phyloP scores from a whole-genome alignment of 2,329 filamentous ascomycete genomes.

The Sarocladiaceae sp. region DNA sequence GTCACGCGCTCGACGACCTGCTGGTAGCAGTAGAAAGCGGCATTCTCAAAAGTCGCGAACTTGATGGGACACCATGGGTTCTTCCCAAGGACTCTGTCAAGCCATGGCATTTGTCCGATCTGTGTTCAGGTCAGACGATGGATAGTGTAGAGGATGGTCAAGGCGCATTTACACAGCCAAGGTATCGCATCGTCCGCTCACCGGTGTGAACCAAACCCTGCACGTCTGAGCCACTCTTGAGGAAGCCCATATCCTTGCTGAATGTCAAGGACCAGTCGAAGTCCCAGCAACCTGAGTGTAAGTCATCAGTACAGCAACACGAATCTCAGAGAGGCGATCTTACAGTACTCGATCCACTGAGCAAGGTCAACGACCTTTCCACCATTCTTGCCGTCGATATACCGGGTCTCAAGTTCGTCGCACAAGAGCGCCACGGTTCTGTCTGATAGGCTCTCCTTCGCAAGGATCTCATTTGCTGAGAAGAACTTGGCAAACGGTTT shows the following conservation, averaged over 20 bases:
- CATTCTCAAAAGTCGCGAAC: conserved; percentile 11
- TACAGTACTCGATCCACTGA: conserved; percentile 10
- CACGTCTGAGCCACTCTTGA: conserved; percentile 10
- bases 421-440: conserved; percentile 3
- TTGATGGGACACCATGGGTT: conserved; percentile 11
- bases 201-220: conserved; percentile 10
- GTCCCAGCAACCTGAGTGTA: conserved; percentile 6
- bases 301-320: background rate
- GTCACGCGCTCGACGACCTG: conserved; percentile 10
- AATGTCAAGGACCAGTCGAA: conserved; percentile 11
- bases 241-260: conserved; percentile 11
- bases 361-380: conserved; percentile 6
- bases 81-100: conserved; percentile 11
- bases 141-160: background rate
- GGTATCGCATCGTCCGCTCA: conserved; percentile 10
- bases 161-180: conserved; percentile 7
- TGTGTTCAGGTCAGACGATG: background rate
- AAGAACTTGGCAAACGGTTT: conserved; percentile 10
- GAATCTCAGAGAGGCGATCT: too few relatives aligned
- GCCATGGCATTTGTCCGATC: conserved; percentile 11
- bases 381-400: background rate
- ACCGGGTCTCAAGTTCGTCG: conserved; percentile 8
- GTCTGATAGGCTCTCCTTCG: conserved; percentile 7
- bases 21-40: conserved; percentile 9
- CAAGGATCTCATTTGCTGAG: conserved; percentile 6